Evolutionary conservation across 2,329 filamentous ascomycete species (phyloP), one percentile per base, ranked within the genome.

Genomic region (Aureobasidium melanogenum): DNA sequence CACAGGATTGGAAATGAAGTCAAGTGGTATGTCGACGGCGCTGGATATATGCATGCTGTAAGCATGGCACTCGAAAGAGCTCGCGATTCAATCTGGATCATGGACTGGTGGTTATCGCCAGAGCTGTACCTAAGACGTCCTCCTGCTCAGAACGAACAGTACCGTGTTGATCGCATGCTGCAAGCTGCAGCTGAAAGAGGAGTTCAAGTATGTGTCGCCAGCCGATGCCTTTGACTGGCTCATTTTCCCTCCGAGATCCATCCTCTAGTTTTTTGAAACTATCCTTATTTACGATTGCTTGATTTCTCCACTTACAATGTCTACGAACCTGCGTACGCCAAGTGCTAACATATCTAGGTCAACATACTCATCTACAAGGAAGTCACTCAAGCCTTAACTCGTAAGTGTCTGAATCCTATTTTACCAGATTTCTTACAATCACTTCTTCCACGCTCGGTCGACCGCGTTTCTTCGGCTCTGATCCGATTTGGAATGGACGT

Each of bases 1-100:
- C 82, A 86, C 68, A 82, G 88, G 22, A 82, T 83, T 34, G 87
- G 88, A 61, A 87, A 91, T 69, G 78, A 85, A 65, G 85, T 84
- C 64, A 95, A 96, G 78, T 96, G 91, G 89, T 92, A 88, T 73
- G 88, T 94, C 88, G 89, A 94, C 70, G 90, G 87, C 7, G 89
- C 87, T 70, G 84, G 85, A 9, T 94, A 95, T 72, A 91, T 96
- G 77, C 91, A 86, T 80, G 91, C 91, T 15, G 88, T 96, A 1
- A 90, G 87, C 30, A 79, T 87, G 64, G 91, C 91, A 1, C 76
- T 96, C 55, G 88, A 94, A 75, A 85, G 83, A 69, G 91, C 91
- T 2, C 81, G 79, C 65, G 84, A 93, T 67, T 88, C 83, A 44
- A 88, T 96, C 67, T 92, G 88, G 82, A 95, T 96, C 65, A 77